Percentiles rank a stretch among this genome's conserved stretches.
Conservation (phyloP, 148 eudicot species). For the Linanthus parryae region DNA sequence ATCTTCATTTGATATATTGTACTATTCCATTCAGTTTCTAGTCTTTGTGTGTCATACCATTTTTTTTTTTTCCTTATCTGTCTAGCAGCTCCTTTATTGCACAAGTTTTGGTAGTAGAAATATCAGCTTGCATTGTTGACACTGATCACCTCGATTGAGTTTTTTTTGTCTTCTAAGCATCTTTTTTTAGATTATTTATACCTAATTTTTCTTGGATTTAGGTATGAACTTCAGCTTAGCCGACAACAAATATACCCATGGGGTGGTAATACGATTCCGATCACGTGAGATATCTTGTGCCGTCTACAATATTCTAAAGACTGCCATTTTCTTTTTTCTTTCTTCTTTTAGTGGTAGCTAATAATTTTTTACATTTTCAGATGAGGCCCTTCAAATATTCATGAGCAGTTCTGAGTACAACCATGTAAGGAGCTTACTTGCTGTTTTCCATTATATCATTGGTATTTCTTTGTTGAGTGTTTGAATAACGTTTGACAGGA, state of each 20-base stretch:
- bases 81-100: too few relatives aligned
- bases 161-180: neutral
- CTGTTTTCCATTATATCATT: neutral
- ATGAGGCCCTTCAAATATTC: conserved; percentile 72
- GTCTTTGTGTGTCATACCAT: neutral
- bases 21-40: neutral
- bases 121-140: too few relatives aligned
- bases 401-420: conserved; percentile 63
- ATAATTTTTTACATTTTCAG: conserved; percentile 31
- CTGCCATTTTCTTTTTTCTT: neutral
- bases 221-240: conserved; percentile 49
- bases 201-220: conserved; percentile 18
- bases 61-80: too few relatives aligned
- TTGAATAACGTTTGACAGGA: neutral
- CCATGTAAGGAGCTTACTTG: conserved; percentile 33
- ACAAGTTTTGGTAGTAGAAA: too few relatives aligned
- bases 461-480: neutral
- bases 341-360: conserved; percentile 7
- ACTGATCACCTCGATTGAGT: neutral
- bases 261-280: conserved; percentile 59
- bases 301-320: neutral
- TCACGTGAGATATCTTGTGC: conserved; percentile 45
- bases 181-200: neutral
- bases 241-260: conserved; percentile 60
- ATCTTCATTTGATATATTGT: neutral